A percentile compares a stretch with the other conserved stretches of the same genome.
phyloP scores from a whole-genome alignment of 768 basidiomycete species.

The Termitomyces sp. region DNA sequence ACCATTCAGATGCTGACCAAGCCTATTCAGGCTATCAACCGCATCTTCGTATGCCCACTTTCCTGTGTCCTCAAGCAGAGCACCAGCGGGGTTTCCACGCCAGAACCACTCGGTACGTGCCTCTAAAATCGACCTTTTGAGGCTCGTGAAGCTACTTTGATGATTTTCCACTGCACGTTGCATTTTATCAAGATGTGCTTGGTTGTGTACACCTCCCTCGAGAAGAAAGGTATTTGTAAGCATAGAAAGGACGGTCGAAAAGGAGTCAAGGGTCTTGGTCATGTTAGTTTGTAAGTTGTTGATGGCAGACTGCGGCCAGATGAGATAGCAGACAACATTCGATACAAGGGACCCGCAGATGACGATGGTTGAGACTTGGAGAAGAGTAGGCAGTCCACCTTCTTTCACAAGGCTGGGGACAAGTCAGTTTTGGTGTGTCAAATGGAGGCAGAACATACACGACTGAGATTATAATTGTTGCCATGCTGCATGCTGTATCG shows the following conservation, averaged over 20 bases:
- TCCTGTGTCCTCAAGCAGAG: conserved; percentile 26
- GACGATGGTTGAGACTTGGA: conserved; percentile 76
- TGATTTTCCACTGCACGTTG: conserved; percentile 82
- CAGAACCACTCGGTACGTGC: conserved; percentile 81
- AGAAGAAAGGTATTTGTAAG: conserved; percentile 85
- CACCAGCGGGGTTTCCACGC: conserved; percentile 23
- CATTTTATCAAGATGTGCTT: conserved; percentile 58
- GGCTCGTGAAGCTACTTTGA: conserved; percentile 83
- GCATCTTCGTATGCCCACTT: conserved; percentile 79
- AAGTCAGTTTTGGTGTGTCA: not conserved
- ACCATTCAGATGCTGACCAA: conserved; percentile 93
- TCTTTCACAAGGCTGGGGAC: conserved; percentile 74
- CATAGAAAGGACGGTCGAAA: conserved; percentile 79
- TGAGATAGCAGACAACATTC: conserved; percentile 76
- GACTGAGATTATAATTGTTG: conserved; percentile 76
- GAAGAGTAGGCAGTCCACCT: conserved; percentile 72
- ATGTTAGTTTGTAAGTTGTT: conserved; percentile 80
- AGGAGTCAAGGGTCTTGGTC: conserved; percentile 82
- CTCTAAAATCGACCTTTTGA: conserved; percentile 84
- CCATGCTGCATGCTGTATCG: conserved; percentile 75
- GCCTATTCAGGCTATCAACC: conserved; percentile 79
- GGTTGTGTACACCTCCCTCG: conserved; percentile 55
- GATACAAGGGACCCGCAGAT: conserved; percentile 72
- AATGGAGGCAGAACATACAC: conserved; percentile 45
- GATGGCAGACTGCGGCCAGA: conserved; percentile 88